Percentiles rank a stretch among this genome's conserved stretches.
These are phyloP conservation scores for Mycena albidolilacea DNA, from an alignment of 768 basidiomycete genomes.

Conservation along the genomic window DNA sequence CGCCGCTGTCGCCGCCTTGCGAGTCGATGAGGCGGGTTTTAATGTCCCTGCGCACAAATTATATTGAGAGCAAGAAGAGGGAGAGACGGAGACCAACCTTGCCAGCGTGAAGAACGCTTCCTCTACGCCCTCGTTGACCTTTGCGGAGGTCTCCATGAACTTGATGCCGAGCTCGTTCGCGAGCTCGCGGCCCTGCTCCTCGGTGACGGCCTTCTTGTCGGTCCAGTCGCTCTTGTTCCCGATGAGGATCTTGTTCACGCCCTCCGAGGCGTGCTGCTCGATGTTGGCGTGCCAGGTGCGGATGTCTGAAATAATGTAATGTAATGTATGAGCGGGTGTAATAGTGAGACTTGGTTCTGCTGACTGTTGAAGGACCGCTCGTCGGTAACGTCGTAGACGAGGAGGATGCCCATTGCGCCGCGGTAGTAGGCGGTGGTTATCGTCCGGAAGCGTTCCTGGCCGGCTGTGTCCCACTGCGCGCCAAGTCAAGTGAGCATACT, in stretches of 20 bases:
- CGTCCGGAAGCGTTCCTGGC: conserved; percentile 98
- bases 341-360: conserved; percentile 25
- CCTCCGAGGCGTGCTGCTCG: conserved; percentile 96
- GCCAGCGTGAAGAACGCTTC: conserved; percentile 99
- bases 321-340: not conserved
- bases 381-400: conserved; percentile 99
- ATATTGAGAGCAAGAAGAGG: not conserved
- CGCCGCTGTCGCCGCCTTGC: conserved; percentile 73
- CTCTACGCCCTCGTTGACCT: conserved; percentile 98
- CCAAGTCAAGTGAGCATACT: conserved; percentile 46
- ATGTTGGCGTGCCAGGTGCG: conserved; percentile 80
- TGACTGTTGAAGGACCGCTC: conserved; percentile 68
- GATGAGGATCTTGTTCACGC: conserved; percentile 98
- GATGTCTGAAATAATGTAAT: conserved; percentile 20
- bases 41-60: conserved; percentile 82
- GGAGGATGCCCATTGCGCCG: conserved; percentile 97
- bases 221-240: conserved; percentile 99
- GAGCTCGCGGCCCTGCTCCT: conserved; percentile 69
- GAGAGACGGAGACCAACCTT: conserved; percentile 57
- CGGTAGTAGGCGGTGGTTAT: conserved; percentile 99
- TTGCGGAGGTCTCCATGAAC: conserved; percentile 99
- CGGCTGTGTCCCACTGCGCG: conserved; percentile 96
- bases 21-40: conserved; percentile 98
- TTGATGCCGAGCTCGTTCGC: conserved; percentile 94
- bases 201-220: conserved; percentile 90